These are phyloP conservation scores for Leccinum olivaceopallidum DNA, from an alignment of 768 basidiomycete species.

Conservation along the genomic window DNA sequence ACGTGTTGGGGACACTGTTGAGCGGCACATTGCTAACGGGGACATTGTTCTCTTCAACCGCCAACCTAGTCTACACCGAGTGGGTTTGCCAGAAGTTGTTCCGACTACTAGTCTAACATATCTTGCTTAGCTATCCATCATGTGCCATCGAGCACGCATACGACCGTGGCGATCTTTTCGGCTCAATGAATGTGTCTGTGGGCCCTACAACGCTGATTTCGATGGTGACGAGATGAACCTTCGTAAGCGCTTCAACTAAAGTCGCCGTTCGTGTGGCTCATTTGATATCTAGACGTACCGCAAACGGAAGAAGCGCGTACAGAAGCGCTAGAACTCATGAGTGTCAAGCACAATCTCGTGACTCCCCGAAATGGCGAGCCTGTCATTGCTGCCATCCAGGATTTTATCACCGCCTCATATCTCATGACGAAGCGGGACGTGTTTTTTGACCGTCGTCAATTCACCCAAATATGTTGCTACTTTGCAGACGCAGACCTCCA, in stretches of 20 bases:
- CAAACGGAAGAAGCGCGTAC: constrained; percentile 98
- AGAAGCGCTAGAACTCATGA: constrained; percentile 97
- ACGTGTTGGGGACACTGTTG: constrained; percentile 87
- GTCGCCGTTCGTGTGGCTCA: constrained; percentile 3
- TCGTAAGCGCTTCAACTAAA: constrained; percentile 53
- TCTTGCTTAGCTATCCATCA: constrained; percentile 81
- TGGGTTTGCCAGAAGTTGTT: constrained; percentile 27
- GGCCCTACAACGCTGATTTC: constrained; percentile 98
- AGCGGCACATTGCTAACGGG: constrained; percentile 92
- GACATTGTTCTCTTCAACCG: constrained; percentile 98
- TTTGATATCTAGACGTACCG: constrained; percentile 72
- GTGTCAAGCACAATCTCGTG: constrained; percentile 93
- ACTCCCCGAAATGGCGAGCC: constrained; percentile 98
- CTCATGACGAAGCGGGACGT: constrained; percentile 90
- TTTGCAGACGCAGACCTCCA: constrained; percentile 88
- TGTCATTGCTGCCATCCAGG: constrained; percentile 98
- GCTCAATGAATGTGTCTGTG: constrained; percentile 98
- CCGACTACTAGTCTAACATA: constrained; percentile 5
- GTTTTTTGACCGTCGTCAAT: constrained; percentile 92
- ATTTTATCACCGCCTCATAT: constrained; percentile 99
- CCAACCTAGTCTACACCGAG: constrained; percentile 97
- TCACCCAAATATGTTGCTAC: constrained; percentile 96
- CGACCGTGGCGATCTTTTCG: constrained; percentile 97
- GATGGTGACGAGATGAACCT: constrained; percentile 99
- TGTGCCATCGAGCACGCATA: constrained; percentile 97